Base-by-base conservation (phyloP, 257 asterid species). In the Dorcoceras hygrometricum region DNA sequence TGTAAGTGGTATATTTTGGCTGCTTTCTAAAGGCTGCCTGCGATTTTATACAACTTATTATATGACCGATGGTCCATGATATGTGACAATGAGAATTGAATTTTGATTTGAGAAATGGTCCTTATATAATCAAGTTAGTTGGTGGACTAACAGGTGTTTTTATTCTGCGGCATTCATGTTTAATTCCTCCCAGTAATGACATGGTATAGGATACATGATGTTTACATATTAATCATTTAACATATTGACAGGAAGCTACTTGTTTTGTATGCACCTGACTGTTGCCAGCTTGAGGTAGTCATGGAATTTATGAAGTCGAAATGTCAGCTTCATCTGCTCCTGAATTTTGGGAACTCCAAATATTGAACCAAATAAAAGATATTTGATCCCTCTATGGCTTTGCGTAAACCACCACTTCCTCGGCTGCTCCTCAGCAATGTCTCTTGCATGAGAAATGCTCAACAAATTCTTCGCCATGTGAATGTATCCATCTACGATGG, bases 381-480 rank as follows among this genome's bases (percentile, higher is more conserved):
- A 65, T 27, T 54, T 24, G 23, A 57, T 31, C 48, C 2, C 59
- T n/a, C 59, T 39, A 86, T 86, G 97, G 54, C 75, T 54, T 58
- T 80, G 63, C 84, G 86, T 6, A 83, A 68, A 69, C 89, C 95
- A 18, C 91, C 84, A 23, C 74, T 78, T 63, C 96, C 97, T 51
- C 83, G 95, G 27, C 86, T 88, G 66, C 88, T 86, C 73, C 88
- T 88, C 2, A 78, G 77, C 80, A 85, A 88, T 46, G 95, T 88
- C 19, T 77, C 96, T 10, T 91, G 97, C 84, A 88, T 91, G 96
- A 83, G 97, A 83, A 91, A 88, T 9, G 96, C 88, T 8, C 97
- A 91, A 59, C 95, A 88, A 77, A 91, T 91, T 71, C 84, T 88
- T 56, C 96, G 95, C n/a, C 82, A 88, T 56, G 84, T 86, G 66